phyloP scores from a whole-genome alignment of 352 stramenopile species.

The Nothophytophthora sp. region DNA sequence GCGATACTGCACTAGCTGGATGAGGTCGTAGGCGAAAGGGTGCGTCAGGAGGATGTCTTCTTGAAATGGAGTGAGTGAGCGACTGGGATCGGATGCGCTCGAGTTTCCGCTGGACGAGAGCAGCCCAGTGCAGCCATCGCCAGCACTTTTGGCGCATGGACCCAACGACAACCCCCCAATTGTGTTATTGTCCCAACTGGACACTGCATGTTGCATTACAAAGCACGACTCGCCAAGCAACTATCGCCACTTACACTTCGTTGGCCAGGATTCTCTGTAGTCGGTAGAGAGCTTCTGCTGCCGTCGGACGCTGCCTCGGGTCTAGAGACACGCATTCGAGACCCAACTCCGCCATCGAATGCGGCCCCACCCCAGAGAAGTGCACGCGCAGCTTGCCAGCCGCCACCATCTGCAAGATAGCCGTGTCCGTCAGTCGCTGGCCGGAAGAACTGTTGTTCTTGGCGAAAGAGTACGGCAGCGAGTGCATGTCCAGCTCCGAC shows the following conservation, averaged over 20 bases:
- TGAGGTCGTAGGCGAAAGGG: conserved; percentile 29
- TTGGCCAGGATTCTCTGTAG: conserved; percentile 22
- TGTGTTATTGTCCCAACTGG: no score
- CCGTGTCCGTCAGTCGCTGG: conserved; percentile 17
- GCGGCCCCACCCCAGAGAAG: conserved; percentile 20
- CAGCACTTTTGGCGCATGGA: no score
- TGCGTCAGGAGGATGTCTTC: conserved; percentile 26
- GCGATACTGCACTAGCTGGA: conserved; percentile 36
- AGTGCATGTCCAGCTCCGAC: conserved; percentile 28
- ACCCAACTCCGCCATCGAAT: conserved; percentile 20
- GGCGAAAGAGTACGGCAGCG: conserved; percentile 22
- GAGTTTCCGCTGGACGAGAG: no score
- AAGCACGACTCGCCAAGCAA: no score
- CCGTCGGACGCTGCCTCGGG: conserved; percentile 23
- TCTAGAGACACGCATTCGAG: conserved; percentile 33
- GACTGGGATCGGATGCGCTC: no score
- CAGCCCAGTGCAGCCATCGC: no score
- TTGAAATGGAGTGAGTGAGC: no score
- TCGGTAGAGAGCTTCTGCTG: conserved; percentile 30
- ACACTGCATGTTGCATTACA: no score
- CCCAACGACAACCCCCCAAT: no score
- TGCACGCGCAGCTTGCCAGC: conserved; percentile 28
- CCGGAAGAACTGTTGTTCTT: conserved; percentile 15
- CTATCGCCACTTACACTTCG: no score
- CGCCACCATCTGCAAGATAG: conserved; percentile 41